A percentile compares a stretch with the other conserved stretches of the same genome.
Conservation (phyloP, 106 monocot species). For the Triglochin maritima region DNA sequence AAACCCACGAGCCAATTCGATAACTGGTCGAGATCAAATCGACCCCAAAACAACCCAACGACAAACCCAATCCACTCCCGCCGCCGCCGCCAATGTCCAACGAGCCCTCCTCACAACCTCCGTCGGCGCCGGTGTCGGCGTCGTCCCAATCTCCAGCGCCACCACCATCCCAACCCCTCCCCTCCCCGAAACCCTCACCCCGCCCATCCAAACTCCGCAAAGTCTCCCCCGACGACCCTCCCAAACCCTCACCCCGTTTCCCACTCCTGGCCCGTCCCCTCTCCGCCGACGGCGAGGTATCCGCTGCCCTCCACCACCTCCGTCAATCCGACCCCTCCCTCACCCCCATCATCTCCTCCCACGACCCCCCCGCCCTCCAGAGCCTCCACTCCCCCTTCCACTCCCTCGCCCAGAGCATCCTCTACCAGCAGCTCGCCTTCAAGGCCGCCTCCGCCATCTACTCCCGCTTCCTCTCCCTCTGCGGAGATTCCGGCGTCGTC, state of each 20-base stretch:
- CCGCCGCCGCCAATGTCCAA: too few relatives aligned
- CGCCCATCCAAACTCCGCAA: slow-evolving; percentile 29
- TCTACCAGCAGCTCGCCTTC: slow-evolving; percentile 76
- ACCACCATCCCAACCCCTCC: background rate
- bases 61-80: too few relatives aligned
- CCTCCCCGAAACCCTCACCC: slow-evolving; percentile 14
- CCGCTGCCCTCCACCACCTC: slow-evolving; percentile 51
- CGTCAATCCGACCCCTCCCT: slow-evolving; percentile 41
- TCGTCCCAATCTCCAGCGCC: background rate
- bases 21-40: too few relatives aligned
- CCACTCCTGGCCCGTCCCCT: slow-evolving; percentile 33
- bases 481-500: slow-evolving; percentile 43
- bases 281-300: slow-evolving; percentile 46
- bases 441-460: slow-evolving; percentile 80
- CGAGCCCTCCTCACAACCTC: too few relatives aligned
- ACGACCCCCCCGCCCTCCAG: slow-evolving; percentile 36
- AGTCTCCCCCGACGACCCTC: slow-evolving; percentile 9
- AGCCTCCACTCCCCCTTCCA: slow-evolving; percentile 53
- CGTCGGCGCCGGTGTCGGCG: too few relatives aligned
- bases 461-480: slow-evolving; percentile 59
- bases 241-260: background rate
- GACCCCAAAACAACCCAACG: too few relatives aligned
- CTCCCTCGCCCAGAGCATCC: slow-evolving; percentile 64
- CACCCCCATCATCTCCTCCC: slow-evolving; percentile 37
- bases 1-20: too few relatives aligned